Percentiles rank a stretch among this genome's conserved stretches.
phyloP scores from a whole-genome alignment of 192 early-diverging fungal species.

The Coemansia reversa region DNA sequence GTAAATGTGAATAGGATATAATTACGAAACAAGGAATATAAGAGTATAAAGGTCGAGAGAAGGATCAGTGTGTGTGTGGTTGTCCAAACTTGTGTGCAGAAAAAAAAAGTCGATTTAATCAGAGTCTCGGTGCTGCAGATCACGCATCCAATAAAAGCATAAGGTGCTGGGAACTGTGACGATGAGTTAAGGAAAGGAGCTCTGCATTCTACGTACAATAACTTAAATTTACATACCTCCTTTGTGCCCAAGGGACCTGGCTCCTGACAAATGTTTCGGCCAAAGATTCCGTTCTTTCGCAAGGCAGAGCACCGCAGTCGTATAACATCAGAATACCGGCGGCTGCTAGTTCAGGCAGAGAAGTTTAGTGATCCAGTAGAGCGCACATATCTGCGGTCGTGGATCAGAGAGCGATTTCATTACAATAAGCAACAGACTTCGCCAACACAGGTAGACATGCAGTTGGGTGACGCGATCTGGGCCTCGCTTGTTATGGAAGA shows the following conservation, averaged over 20 bases:
- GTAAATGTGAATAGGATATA: conserved; percentile 3
- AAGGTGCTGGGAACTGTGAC: no score
- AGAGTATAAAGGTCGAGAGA: neutral
- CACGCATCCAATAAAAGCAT: neutral
- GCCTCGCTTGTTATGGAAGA: conserved; percentile 14
- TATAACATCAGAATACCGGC: conserved; percentile 23
- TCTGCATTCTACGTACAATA: no score
- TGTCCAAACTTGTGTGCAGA: conserved; percentile 1
- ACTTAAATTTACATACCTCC: no score
- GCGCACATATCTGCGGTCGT: conserved; percentile 43
- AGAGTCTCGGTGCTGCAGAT: neutral
- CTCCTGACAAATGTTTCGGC: conserved; percentile 32
- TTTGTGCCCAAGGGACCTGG: neutral
- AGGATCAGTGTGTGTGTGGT: neutral
- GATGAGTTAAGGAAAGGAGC: no score
- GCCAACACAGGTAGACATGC: conserved; percentile 13
- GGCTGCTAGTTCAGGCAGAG: conserved; percentile 25
- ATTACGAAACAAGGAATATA: neutral
- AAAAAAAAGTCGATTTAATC: conserved; percentile 12
- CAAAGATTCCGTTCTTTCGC: conserved; percentile 40
- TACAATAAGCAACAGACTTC: conserved; percentile 41
- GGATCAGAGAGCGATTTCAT: conserved; percentile 55
- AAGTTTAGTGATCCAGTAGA: conserved; percentile 40
- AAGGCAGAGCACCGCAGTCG: conserved; percentile 14
- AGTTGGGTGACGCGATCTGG: conserved; percentile 34